A percentile compares a stretch with the other conserved stretches of the same genome.
Conservation (phyloP, 305 asterid genomes). For the Rubia peregrina region DNA sequence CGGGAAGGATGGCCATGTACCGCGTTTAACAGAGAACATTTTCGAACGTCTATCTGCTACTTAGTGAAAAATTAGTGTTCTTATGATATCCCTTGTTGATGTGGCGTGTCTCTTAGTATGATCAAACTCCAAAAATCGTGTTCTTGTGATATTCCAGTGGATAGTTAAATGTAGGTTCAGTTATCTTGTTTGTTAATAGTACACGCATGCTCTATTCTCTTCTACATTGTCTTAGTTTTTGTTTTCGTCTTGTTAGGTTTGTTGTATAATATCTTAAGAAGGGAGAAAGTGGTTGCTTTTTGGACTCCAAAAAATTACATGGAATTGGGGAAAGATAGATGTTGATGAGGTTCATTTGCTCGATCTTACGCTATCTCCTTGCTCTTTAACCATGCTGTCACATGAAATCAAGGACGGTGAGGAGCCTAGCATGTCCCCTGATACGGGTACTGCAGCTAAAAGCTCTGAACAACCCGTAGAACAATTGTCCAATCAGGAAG, state of each 20-base stretch:
- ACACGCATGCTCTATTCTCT: neutral
- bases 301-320: neutral
- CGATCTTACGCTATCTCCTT: neutral
- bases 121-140: too few species aligned
- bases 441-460: slow-evolving; percentile 2
- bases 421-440: slow-evolving; percentile 4
- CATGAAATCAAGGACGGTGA: slow-evolving; percentile 13
- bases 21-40: too few species aligned
- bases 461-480: slow-evolving; percentile 25
- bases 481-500: slow-evolving; percentile 30
- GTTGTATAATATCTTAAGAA: neutral
- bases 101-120: too few species aligned
- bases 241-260: neutral
- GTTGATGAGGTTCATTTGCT: neutral
- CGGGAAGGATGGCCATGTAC: too few species aligned
- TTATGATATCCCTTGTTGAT: too few species aligned
- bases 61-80: too few species aligned
- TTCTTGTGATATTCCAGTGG: too few species aligned
- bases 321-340: slow-evolving; percentile 5
- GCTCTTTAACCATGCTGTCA: slow-evolving; percentile 7
- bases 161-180: too few species aligned
- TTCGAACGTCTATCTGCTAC: too few species aligned
- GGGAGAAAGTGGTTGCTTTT: neutral
- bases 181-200: too few species aligned
- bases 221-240: neutral